phyloP scores from a whole-genome alignment of 2,329 filamentous ascomycete species.

The Venturia oleaginea region DNA sequence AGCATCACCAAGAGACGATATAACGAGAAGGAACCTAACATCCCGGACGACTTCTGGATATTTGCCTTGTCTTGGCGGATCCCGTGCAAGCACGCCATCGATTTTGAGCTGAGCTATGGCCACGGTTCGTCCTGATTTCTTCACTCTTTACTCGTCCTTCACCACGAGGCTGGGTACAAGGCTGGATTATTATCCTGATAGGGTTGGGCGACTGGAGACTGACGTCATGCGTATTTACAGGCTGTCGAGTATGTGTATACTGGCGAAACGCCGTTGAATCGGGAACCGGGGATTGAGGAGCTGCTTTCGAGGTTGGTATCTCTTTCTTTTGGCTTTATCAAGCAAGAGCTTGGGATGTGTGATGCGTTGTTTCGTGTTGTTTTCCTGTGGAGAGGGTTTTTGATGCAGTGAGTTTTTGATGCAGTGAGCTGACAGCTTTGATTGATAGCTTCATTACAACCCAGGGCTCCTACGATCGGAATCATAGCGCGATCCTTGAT shows the following conservation, averaged over 20 bases:
- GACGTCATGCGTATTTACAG: background rate
- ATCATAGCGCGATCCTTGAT: constrained; percentile 46
- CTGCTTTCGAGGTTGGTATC: constrained; percentile 34
- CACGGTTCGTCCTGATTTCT: background rate
- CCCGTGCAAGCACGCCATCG: constrained; percentile 8
- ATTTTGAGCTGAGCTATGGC: background rate
- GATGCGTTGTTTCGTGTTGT: background rate
- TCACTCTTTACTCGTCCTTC: background rate
- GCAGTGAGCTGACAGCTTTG: background rate
- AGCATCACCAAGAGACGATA: background rate
- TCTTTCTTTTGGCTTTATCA: background rate
- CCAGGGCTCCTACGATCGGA: constrained; percentile 46
- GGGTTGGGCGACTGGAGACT: background rate
- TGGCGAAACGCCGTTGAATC: constrained; percentile 39
- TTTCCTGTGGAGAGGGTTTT: background rate
- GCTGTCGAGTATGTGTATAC: constrained; percentile 26
- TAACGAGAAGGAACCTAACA: background rate
- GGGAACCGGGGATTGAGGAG: constrained; percentile 37
- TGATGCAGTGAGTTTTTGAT: no score
- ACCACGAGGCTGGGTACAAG: background rate
- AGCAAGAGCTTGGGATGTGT: background rate
- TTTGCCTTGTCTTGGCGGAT: background rate
- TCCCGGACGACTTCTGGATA: background rate
- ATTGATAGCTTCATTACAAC: constrained; percentile 40
- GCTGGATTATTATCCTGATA: background rate